Evolutionary conservation across 768 basidiomycete genomes (phyloP).

Genomic region (Russula sp.): DNA sequence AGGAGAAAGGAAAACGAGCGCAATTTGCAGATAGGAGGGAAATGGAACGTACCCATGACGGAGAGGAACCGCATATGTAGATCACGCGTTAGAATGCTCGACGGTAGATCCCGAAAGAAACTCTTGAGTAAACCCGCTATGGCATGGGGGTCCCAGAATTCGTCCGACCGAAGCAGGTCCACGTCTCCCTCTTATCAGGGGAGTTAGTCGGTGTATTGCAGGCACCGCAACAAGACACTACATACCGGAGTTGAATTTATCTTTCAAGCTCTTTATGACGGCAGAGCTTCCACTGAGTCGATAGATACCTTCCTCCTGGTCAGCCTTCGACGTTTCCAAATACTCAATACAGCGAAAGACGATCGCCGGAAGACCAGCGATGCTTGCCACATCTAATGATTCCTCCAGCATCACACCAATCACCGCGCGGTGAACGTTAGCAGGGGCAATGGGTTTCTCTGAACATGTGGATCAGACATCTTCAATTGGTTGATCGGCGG

Average conservation of each 20-base stretch:
- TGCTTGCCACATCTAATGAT: constrained; percentile 82
- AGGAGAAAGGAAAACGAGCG: constrained; percentile 14
- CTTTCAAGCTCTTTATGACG: constrained; percentile 90
- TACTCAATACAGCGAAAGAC: constrained; percentile 96
- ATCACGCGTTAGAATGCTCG: constrained; percentile 88
- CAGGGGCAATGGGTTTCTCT: constrained; percentile 41
- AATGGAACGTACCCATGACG: constrained; percentile 75
- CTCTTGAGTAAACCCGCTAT: constrained; percentile 93
- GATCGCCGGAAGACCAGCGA: constrained; percentile 89
- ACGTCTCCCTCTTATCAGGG: constrained; percentile 83
- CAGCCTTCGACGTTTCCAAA: constrained; percentile 88
- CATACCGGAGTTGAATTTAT: constrained; percentile 87
- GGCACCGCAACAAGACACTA: constrained; percentile 7
- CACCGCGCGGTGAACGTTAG: constrained; percentile 62
- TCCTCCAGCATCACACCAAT: constrained; percentile 89
- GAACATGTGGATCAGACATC: constrained; percentile 14
- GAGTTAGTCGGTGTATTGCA: constrained; percentile 5
- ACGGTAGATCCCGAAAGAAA: constrained; percentile 90
- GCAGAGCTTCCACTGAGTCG: constrained; percentile 92
- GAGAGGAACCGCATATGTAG: constrained; percentile 87
- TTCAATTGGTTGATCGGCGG: not conserved
- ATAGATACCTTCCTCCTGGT: constrained; percentile 97
- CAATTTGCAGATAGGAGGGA: constrained; percentile 17
- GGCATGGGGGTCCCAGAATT: constrained; percentile 97
- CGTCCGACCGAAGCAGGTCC: constrained; percentile 80